Evolutionary conservation across 495 filamentous ascomycete genomes (phyloP).

Genomic region (Sporormia fimetaria): DNA sequence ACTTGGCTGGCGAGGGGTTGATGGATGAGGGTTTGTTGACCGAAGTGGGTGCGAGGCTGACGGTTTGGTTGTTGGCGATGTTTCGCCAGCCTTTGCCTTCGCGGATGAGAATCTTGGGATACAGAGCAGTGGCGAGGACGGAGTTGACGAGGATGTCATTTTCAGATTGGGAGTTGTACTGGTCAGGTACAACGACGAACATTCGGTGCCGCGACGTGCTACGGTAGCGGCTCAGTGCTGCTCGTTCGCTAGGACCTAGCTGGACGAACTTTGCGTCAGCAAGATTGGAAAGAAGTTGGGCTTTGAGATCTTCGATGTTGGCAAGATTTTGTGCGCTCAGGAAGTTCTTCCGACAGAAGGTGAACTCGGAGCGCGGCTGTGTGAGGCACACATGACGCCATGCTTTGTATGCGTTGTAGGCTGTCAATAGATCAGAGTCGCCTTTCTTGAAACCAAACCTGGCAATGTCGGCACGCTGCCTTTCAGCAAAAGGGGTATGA

Average conservation of each 20-base stretch:
- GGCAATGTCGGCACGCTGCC: slow-evolving; percentile 65
- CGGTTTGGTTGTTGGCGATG: slow-evolving; percentile 76
- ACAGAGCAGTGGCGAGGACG: slow-evolving; percentile 84
- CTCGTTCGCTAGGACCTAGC: slow-evolving; percentile 57
- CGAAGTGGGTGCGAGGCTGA: slow-evolving; percentile 71
- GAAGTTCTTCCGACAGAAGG: slow-evolving; percentile 88
- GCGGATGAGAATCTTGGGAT: slow-evolving; percentile 77
- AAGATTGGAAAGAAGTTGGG: slow-evolving; percentile 69
- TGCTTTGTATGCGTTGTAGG: slow-evolving; percentile 81
- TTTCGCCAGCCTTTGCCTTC: slow-evolving; percentile 89
- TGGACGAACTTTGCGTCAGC: slow-evolving; percentile 71
- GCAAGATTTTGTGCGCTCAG: slow-evolving; percentile 69
- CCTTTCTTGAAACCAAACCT: slow-evolving; percentile 68
- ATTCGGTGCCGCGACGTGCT: slow-evolving; percentile 49
- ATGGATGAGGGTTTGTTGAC: slow-evolving; percentile 59
- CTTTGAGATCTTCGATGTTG: slow-evolving; percentile 90
- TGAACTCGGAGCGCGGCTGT: slow-evolving; percentile 53
- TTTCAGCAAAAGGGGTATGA: slow-evolving; percentile 68
- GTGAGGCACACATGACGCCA: slow-evolving; percentile 73
- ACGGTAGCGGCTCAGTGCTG: slow-evolving; percentile 49
- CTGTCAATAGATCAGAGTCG: slow-evolving; percentile 81
- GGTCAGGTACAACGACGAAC: slow-evolving; percentile 69
- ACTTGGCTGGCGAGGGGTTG: slow-evolving; percentile 45
- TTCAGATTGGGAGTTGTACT: slow-evolving; percentile 58
- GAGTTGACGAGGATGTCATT: slow-evolving; percentile 69